Evolutionary conservation across 2,329 filamentous ascomycete species (phyloP).

Genomic region (Beauveria scarabaeidicola): DNA sequence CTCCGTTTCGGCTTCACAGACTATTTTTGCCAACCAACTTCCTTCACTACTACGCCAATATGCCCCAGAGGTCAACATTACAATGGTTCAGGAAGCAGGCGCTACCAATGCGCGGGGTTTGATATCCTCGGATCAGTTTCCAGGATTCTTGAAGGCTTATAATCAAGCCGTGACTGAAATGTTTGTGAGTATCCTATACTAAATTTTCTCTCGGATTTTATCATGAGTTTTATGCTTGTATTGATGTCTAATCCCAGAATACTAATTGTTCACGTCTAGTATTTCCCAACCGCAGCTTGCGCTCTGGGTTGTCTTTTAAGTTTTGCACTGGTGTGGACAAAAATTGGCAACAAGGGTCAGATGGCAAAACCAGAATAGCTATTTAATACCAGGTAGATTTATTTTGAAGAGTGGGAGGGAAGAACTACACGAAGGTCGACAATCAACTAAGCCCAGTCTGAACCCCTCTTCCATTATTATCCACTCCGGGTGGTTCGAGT

Average conservation of each 20-base stretch:
- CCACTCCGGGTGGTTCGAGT: too few species aligned
- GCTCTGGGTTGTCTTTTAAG: background rate
- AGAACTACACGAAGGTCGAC: too few species aligned
- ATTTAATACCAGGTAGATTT: too few species aligned
- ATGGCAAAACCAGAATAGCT: too few species aligned
- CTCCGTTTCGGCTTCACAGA: constrained; percentile 5
- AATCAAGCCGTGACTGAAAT: background rate
- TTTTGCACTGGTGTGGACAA: background rate
- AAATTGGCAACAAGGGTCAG: background rate
- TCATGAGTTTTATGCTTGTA: too few species aligned
- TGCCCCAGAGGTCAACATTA: background rate
- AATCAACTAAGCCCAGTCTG: too few species aligned
- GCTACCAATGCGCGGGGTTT: background rate
- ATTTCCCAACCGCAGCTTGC: constrained; percentile 1
- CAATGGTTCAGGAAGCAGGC: background rate
- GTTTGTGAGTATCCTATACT: background rate
- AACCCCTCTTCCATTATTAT: too few species aligned
- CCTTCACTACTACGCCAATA: background rate
- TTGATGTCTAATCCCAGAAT: too few species aligned
- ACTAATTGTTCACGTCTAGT: background rate
- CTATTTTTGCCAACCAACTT: background rate
- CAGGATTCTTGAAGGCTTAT: constrained; percentile 1
- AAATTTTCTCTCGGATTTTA: too few species aligned
- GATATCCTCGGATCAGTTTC: background rate
- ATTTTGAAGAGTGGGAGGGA: too few species aligned